These are phyloP conservation scores for Trypanosomatidae sp. DNA, from an alignment of 208 protist genomes.

Conservation along the genomic window DNA sequence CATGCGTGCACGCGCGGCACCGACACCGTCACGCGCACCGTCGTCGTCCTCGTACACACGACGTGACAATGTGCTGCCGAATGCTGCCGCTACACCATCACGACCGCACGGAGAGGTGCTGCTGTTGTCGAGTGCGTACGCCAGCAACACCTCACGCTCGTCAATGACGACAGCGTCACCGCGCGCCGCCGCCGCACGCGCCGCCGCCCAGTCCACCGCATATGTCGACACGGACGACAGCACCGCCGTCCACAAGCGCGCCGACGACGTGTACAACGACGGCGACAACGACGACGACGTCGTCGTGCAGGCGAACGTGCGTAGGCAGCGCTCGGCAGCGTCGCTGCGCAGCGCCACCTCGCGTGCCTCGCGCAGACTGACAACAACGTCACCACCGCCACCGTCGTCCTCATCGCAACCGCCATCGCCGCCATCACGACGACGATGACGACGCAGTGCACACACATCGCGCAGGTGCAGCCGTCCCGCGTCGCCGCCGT, in stretches of 20 bases:
- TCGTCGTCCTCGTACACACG: background rate
- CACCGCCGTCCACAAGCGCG: constrained; percentile 17
- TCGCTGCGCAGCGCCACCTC: too few relatives aligned
- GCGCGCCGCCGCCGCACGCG: constrained; percentile 10
- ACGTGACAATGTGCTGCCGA: background rate
- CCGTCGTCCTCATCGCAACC: too few relatives aligned
- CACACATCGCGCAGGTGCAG: too few relatives aligned
- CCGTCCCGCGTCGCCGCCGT: too few relatives aligned
- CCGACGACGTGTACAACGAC: constrained; percentile 3
- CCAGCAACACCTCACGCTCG: constrained; percentile 14
- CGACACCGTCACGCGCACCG: too few relatives aligned
- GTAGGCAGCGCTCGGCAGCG: too few relatives aligned
- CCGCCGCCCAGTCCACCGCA: constrained; percentile 22
- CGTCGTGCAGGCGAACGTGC: too few relatives aligned
- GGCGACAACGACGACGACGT: constrained; percentile 2
- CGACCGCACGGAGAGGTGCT: constrained; percentile 1
- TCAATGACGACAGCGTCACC: constrained; percentile 22
- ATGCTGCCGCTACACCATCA: background rate
- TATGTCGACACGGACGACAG: constrained; percentile 17
- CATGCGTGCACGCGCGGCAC: too few relatives aligned
- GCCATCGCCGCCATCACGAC: too few relatives aligned
- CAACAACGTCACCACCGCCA: too few relatives aligned
- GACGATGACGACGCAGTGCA: too few relatives aligned
- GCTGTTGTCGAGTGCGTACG: constrained; percentile 5
- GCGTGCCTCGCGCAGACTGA: too few relatives aligned